phyloP scores from a whole-genome alignment of 2,329 filamentous ascomycete genomes.

The Apiospora malaysiana region DNA sequence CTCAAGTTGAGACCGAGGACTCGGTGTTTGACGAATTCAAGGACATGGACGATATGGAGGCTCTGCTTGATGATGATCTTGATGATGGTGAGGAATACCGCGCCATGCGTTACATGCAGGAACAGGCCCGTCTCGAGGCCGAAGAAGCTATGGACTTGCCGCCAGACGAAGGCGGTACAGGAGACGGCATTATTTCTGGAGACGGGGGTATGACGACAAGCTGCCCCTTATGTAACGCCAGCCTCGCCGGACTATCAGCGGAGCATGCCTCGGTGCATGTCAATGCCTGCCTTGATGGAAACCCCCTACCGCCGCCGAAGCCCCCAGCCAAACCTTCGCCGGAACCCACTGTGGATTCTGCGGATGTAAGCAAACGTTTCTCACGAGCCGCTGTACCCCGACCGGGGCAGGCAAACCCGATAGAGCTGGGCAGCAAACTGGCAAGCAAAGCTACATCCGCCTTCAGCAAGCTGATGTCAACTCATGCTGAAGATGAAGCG shows the following conservation, averaged over 20 bases:
- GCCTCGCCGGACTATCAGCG: slow-evolving; percentile 62
- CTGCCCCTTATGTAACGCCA: slow-evolving; percentile 81
- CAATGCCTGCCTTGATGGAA: slow-evolving; percentile 90
- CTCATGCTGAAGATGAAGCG: slow-evolving; percentile 85
- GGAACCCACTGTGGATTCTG: slow-evolving; percentile 42
- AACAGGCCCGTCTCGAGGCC: slow-evolving; percentile 71
- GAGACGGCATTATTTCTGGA: slow-evolving; percentile 38
- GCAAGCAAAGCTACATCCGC: slow-evolving; percentile 64
- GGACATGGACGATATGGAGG: slow-evolving; percentile 57
- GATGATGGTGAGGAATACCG: slow-evolving; percentile 69
- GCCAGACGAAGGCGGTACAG: slow-evolving; percentile 35
- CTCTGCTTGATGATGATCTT: slow-evolving; percentile 56
- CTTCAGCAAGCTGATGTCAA: slow-evolving; percentile 92
- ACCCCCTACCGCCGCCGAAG: slow-evolving; percentile 62
- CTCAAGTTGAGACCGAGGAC: slow-evolving; percentile 31
- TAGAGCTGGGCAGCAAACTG: slow-evolving; percentile 55
- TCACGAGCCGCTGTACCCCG: slow-evolving; percentile 73
- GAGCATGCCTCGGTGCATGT: slow-evolving; percentile 84
- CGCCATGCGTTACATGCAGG: slow-evolving; percentile 74
- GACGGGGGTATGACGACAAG: slow-evolving; percentile 43
- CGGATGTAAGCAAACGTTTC: slow-evolving; percentile 61
- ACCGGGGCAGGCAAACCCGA: slow-evolving; percentile 82
- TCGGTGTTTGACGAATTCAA: slow-evolving; percentile 41
- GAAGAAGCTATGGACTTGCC: slow-evolving; percentile 56
- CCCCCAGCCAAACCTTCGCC: slow-evolving; percentile 43